phyloP scores from a whole-genome alignment of 1,284 basidiomycete genomes.

The Agaricales sp. region DNA sequence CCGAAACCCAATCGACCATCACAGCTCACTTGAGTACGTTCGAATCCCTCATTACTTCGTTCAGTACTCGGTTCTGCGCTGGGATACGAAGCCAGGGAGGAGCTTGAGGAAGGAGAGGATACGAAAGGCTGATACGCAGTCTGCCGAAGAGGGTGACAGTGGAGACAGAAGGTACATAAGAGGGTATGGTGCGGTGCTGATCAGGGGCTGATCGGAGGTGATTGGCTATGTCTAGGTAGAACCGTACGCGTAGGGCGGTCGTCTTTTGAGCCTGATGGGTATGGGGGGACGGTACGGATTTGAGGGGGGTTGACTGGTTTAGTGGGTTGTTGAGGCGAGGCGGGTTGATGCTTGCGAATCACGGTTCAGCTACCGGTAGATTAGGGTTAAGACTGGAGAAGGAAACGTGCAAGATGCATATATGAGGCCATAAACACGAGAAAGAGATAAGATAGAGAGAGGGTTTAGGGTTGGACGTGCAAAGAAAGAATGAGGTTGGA shows the following conservation, averaged over 20 bases:
- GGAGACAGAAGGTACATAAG: constrained; percentile 43
- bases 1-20: constrained; percentile 70
- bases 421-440: too few species aligned
- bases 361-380: too few species aligned
- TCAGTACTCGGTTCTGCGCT: constrained; percentile 36
- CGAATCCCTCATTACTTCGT: constrained; percentile 43
- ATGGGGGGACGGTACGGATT: constrained; percentile 47
- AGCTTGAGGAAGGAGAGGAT: constrained; percentile 45
- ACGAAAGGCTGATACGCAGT: constrained; percentile 31
- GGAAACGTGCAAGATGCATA: too few species aligned
- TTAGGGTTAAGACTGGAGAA: too few species aligned
- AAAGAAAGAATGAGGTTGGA: too few species aligned
- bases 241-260: constrained; percentile 48
- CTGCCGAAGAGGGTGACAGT: constrained; percentile 14
- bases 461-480: too few species aligned
- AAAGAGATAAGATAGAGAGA: too few species aligned
- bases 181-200: constrained; percentile 56
- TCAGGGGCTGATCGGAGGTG: constrained; percentile 54
- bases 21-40: constrained; percentile 63
- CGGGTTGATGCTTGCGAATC: constrained; percentile 56
- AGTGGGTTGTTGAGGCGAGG: constrained; percentile 51
- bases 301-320: constrained; percentile 49
- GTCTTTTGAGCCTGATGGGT: constrained; percentile 30
- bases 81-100: constrained; percentile 21
- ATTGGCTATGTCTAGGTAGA: constrained; percentile 63